Evolutionary conservation across 176 grass and related monocot species (phyloP).

Genomic region (Lolium multiflorum): DNA sequence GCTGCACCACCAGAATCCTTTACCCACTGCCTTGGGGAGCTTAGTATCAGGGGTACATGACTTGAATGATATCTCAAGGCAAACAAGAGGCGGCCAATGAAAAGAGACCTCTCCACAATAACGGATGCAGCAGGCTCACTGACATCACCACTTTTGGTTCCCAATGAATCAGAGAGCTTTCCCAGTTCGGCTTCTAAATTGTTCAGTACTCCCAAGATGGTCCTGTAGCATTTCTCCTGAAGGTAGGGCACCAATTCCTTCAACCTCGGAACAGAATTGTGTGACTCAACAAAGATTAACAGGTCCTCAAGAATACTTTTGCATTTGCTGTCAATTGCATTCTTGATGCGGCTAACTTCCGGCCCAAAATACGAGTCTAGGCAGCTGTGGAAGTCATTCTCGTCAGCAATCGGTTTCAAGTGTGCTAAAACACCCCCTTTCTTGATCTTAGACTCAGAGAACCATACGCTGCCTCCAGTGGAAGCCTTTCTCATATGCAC

Average conservation of each 20-base stretch:
- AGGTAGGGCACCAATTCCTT: constrained; percentile 89
- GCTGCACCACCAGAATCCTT: constrained; percentile 58
- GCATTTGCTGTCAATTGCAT: constrained; percentile 93
- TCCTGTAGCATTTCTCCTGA: constrained; percentile 91
- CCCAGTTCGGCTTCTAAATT: constrained; percentile 78
- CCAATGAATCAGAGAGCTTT: constrained; percentile 69
- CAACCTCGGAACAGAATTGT: constrained; percentile 81
- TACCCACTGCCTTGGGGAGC: constrained; percentile 90
- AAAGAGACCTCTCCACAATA: constrained; percentile 87
- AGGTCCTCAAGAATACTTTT: constrained; percentile 89
- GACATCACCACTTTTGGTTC: constrained; percentile 48
- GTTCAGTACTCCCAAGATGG: constrained; percentile 68
- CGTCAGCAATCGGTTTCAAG: constrained; percentile 87
- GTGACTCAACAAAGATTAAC: constrained; percentile 89
- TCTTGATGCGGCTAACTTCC: constrained; percentile 82
- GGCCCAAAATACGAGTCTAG: constrained; percentile 76
- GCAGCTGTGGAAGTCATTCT: constrained; percentile 87
- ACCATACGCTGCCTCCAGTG: constrained; percentile 73
- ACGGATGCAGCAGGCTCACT: constrained; percentile 56
- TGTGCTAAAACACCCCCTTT: constrained; percentile 80
- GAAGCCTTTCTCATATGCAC: constrained; percentile 64
- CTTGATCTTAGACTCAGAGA: constrained; percentile 87
- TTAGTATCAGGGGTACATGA: constrained; percentile 87
- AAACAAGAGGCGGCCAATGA: constrained; percentile 91
- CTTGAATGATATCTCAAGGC: constrained; percentile 87